Conservation (phyloP, 345 rosid genomes). For the Populus nigra region DNA sequence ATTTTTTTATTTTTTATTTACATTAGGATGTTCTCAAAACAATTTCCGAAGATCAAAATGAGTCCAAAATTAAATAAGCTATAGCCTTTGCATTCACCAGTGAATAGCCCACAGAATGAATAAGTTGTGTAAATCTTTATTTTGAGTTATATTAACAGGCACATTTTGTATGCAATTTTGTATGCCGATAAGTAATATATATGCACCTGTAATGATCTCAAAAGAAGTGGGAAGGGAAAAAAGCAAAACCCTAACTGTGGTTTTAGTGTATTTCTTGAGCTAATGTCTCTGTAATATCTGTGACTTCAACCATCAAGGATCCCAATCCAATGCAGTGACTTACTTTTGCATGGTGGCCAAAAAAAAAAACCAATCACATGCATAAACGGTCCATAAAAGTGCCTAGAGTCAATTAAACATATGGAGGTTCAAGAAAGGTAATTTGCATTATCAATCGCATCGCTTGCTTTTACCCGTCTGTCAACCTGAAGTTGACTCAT, state of each 20-base stretch:
- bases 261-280: neutral
- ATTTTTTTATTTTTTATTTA: too few relatives aligned
- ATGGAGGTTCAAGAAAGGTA: slow-evolving; percentile 20
- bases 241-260: neutral
- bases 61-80: too few relatives aligned
- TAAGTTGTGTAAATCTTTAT: neutral
- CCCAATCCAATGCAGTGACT: slow-evolving; percentile 26
- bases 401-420: slow-evolving; percentile 20
- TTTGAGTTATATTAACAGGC: neutral
- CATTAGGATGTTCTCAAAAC: too few relatives aligned
- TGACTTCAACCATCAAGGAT: neutral
- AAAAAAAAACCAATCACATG: slow-evolving; percentile 7
- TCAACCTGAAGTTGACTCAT: slow-evolving; percentile 17
- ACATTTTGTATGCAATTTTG: neutral
- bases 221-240: neutral
- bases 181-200: neutral
- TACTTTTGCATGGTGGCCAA: slow-evolving; percentile 40
- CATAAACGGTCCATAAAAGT: slow-evolving; percentile 31
- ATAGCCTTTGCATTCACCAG: too few relatives aligned
- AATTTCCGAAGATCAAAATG: too few relatives aligned
- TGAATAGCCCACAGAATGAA: too few relatives aligned
- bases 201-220: neutral
- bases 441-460: slow-evolving; percentile 26
- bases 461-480: slow-evolving; percentile 23
- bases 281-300: slow-evolving; percentile 19